Conservation (phyloP, 345 rosid genomes). For the Citrus reticulata region DNA sequence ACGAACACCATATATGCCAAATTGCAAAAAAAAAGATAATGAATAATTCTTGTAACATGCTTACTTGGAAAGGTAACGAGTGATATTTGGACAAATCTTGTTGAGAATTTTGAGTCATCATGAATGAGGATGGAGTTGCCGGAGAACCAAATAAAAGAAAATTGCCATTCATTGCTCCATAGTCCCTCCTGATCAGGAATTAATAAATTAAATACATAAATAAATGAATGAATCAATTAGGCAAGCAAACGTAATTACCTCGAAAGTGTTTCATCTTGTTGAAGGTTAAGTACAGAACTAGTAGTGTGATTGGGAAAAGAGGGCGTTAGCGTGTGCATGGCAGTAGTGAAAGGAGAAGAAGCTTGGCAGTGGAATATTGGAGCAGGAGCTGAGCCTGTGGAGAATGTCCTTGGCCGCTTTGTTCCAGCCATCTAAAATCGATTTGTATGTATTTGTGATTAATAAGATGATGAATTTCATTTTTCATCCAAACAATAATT, state of each 20-base stretch:
- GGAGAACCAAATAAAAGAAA: constrained; percentile 33
- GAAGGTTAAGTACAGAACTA: constrained; percentile 9
- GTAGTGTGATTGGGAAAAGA: constrained; percentile 2
- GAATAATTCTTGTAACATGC: neutral
- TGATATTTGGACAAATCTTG: constrained; percentile 19
- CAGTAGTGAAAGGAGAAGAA: constrained; percentile 10
- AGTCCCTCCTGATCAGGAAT: constrained; percentile 19
- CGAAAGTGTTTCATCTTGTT: constrained; percentile 22
- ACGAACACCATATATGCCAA: neutral
- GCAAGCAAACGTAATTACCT: constrained; percentile 24
- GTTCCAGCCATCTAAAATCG: constrained; percentile 29
- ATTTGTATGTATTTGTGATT: no score
- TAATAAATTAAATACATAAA: neutral
- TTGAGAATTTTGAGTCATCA: constrained; percentile 14
- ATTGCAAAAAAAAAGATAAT: neutral
- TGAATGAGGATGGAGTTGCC: constrained; percentile 16
- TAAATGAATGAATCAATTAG: neutral
- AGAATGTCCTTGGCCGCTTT: constrained; percentile 41
- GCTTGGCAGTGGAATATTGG: constrained; percentile 2
- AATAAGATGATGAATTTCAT: no score
- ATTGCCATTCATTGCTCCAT: constrained; percentile 26
- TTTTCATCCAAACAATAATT: no score
- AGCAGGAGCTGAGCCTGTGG: constrained; percentile 11
- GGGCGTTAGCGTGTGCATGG: constrained; percentile 18
- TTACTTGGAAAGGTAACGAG: constrained; percentile 25